Evolutionary conservation across 495 filamentous ascomycete genomes (phyloP), one percentile per base, ranked within the genome.

Genomic region (Lentithecium fluviatile): DNA sequence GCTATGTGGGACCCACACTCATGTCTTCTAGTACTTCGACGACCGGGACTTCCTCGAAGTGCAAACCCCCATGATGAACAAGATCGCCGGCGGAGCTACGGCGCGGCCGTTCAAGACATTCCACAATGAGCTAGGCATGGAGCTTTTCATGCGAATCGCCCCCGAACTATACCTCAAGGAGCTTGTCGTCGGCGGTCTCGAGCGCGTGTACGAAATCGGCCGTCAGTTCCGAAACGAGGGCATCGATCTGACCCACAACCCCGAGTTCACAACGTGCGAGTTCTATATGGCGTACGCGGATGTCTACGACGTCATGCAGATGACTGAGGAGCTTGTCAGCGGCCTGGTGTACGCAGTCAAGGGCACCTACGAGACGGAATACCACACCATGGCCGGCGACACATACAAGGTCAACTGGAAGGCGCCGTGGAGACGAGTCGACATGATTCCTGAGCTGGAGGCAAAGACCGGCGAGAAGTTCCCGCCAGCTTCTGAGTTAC

Each of bases 41-140:
- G 80, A 80, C 53, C 80, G 83, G 49, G 89, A 90, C 58, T 98
- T 97, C 71, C 79, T 88, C 48, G 92, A 97, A 74, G 90, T 97
- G n/a, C 89, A 97, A 77, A 97, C 94, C 1, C 95, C 95, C 8
- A 95, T 97, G 84, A 89, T 99, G 86, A 95, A 96, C 69, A 83
- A 88, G 56, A 94, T 95, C 71, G 91, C 93, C 25, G 94, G 94
- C 69, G 94, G 94, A 60, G 94, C 94, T 19, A 97, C 95, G 7
- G 94, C 94, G 58, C 92, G 91, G 79, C 94, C 94, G 13, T 99
- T 97, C 75, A 79, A 88, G 58, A 97, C 94, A 2, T 87, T 94
- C 72, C 91, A 96, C 77, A 97, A 97, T 74, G 94, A 97, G 11
- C 81, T 91, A 19, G 83, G 95, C 74, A 88, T 68, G 60, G 88